Conservation (phyloP, 2,329 filamentous ascomycete genomes). For the Colletotrichum abscissum region DNA sequence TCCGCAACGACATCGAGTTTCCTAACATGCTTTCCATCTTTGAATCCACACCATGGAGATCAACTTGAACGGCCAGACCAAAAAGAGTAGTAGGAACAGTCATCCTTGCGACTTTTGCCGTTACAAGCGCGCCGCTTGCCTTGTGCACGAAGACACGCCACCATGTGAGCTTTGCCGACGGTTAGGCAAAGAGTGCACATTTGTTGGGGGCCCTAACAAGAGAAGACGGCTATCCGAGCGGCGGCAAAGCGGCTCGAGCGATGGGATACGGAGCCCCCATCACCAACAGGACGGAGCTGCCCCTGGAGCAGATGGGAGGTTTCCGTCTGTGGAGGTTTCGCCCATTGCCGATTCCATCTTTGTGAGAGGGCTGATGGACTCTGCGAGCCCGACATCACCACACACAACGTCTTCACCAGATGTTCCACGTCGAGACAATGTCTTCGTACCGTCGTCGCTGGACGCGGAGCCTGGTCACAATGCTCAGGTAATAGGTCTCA, state of each 20-base stretch:
- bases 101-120: conserved; percentile 31
- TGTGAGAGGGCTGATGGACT: neutral
- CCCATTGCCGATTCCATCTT: neutral
- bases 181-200: conserved; percentile 24
- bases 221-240: conserved; percentile 7
- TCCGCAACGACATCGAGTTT: neutral
- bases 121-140: conserved; percentile 30
- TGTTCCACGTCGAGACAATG: neutral
- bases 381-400: neutral
- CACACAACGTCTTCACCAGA: neutral
- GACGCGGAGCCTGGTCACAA: conserved; percentile 17
- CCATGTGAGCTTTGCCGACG: conserved; percentile 25
- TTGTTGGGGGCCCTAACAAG: conserved; percentile 24
- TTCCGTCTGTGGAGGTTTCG: neutral
- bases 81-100: conserved; percentile 12
- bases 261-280: neutral
- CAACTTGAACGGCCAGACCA: neutral
- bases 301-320: neutral
- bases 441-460: neutral
- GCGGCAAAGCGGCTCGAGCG: neutral
- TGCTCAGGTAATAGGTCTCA: conserved; percentile 25
- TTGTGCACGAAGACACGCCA: neutral
- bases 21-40: neutral
- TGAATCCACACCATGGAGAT: conserved; percentile 17
- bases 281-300: neutral